These are phyloP conservation scores for Lactarius psammicola DNA, from an alignment of 768 basidiomycete species.

Conservation along the genomic window DNA sequence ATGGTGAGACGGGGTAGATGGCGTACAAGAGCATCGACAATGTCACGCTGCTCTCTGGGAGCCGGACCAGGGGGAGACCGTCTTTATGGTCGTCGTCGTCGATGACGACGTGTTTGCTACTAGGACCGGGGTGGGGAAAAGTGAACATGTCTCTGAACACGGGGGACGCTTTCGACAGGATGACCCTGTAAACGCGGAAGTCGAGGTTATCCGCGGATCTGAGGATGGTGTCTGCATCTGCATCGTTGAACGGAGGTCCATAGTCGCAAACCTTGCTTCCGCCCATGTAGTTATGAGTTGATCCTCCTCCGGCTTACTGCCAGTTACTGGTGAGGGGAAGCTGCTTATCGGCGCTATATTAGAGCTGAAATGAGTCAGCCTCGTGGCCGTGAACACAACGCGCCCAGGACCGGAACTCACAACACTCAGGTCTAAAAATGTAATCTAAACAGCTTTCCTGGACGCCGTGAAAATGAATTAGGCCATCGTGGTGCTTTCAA, in stretches of 20 bases:
- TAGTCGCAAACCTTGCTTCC: constrained; percentile 1
- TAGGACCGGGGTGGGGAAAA: constrained; percentile 1
- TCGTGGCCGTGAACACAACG: background rate
- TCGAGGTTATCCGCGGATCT: constrained; percentile 25
- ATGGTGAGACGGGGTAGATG: constrained; percentile 8
- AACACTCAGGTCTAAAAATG: too few relatives aligned
- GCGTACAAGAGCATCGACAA: constrained; percentile 4
- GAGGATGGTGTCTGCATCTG: constrained; percentile 26
- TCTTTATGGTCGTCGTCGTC: constrained; percentile 13
- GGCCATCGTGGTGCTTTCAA: too few relatives aligned
- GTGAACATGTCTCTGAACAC: constrained; percentile 22
- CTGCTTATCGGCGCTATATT: background rate
- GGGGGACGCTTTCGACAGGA: constrained; percentile 26
- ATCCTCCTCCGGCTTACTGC: too few relatives aligned
- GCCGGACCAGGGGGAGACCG: background rate
- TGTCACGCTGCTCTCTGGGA: constrained; percentile 8
- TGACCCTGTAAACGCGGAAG: constrained; percentile 24
- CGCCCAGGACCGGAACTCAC: too few relatives aligned
- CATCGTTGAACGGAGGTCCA: constrained; percentile 19
- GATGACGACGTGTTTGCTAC: background rate
- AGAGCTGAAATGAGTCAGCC: background rate
- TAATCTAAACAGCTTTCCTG: too few relatives aligned
- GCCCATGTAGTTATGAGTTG: background rate
- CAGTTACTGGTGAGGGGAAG: background rate
- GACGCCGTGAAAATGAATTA: too few relatives aligned